These are phyloP conservation scores for Ceriops zippeliana DNA, from an alignment of 345 rosid genomes.

Conservation along the genomic window DNA sequence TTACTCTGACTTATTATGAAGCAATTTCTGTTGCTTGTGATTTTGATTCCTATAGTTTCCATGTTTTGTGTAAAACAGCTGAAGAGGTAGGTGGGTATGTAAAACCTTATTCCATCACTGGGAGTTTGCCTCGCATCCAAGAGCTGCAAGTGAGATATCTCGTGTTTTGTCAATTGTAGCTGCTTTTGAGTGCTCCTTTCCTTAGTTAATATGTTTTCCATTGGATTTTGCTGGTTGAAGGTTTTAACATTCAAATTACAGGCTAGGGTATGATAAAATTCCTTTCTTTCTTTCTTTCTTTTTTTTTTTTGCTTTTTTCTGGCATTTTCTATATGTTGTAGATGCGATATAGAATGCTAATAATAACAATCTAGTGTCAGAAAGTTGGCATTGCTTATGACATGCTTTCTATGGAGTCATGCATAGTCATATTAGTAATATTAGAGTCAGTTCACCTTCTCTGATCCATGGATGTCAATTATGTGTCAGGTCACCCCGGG, in stretches of 20 bases:
- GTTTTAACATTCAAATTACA: slow-evolving; percentile 85
- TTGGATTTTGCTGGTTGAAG: slow-evolving; percentile 58
- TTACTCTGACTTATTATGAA: slow-evolving; percentile 60
- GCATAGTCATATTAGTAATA: too few species aligned
- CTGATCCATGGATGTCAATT: too few species aligned
- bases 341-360: neutral
- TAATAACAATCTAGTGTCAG: neutral
- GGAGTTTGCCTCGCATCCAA: slow-evolving; percentile 83
- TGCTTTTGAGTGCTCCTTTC: neutral
- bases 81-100: slow-evolving; percentile 81
- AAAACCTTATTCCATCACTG: slow-evolving; percentile 86
- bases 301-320: neutral
- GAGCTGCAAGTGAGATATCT: slow-evolving; percentile 59
- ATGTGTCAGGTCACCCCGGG: too few species aligned
- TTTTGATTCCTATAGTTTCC: slow-evolving; percentile 78
- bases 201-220: neutral
- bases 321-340: neutral
- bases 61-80: slow-evolving; percentile 81
- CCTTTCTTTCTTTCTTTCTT: neutral
- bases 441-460: too few species aligned
- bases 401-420: too few species aligned
- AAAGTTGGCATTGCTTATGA: too few species aligned
- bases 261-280: slow-evolving; percentile 61
- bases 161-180: neutral
- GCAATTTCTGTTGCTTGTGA: slow-evolving; percentile 75